Evolutionary conservation across 805 yeast species (phyloP), one percentile per base, ranked within the genome.

Genomic region (Myxozyma neotropica): DNA sequence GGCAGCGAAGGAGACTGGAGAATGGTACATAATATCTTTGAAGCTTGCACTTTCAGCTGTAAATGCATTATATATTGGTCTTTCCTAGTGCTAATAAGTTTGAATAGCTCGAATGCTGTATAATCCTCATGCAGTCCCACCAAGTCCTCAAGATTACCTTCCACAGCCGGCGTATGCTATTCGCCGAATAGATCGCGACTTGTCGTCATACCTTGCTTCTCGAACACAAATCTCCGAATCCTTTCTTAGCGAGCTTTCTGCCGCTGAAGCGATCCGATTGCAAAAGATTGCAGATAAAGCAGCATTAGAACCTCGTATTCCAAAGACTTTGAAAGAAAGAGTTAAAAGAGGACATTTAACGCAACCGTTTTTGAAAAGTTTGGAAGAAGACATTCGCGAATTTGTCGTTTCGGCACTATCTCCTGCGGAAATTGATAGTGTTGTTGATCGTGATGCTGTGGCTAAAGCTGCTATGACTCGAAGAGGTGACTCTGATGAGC

Each of bases 51-150:
- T 15, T n/a, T 12, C 17, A 8, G 43, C 24, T 12, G 13, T 42
- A 42, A 42, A 13, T n/a, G n/a, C n/a, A n/a, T n/a, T n/a, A n/a
- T n/a, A n/a, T n/a, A n/a, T n/a, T n/a, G n/a, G n/a, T n/a, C n/a
- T n/a, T n/a, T n/a, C n/a, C n/a, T n/a, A n/a, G n/a, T n/a, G n/a
- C 46, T 39, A 54, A 29, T 26, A 24, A 27, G 5, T 21, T 10
- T 24, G n/a, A 8, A 15, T 17, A 59, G 65, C 60, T 19, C 66
- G 65, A 23, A 62, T 62, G 66, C 19, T 62, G 49, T 38, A 60
- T 27, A 62, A 62, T 45, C 66, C 64, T 2, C 66, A 62, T 33
- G 66, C 66, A 1, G 66, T 62, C 7, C 61, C 61, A 24, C 66
- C 66, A 1, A 13, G 23, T 21, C 58, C 64, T 1, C 45, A 55